Percentiles rank a stretch among this genome's conserved stretches.
These are phyloP conservation scores for Sporisorium sorghi DNA, from an alignment of 1,284 basidiomycete species.

Conservation along the genomic window DNA sequence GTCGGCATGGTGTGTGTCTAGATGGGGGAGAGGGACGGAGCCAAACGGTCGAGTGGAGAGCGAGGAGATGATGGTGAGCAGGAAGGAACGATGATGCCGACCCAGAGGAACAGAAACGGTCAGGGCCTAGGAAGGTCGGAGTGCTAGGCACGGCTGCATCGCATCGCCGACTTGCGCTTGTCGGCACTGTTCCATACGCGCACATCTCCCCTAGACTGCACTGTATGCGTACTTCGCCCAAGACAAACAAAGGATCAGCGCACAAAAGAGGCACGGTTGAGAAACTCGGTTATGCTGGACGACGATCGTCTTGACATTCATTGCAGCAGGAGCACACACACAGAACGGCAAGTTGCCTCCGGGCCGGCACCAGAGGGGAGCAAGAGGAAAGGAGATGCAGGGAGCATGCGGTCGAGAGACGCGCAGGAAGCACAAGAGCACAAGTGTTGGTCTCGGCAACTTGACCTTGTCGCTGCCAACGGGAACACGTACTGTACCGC, in stretches of 20 bases:
- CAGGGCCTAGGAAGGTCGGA: conserved; percentile 6
- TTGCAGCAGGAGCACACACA: neutral
- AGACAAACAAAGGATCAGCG: conserved; percentile 11
- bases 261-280: neutral
- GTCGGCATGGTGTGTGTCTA: conserved; percentile 8
- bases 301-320: conserved; percentile 27
- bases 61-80: conserved; percentile 11
- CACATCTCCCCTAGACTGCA: neutral
- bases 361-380: conserved; percentile 1
- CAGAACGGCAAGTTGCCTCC: conserved; percentile 1
- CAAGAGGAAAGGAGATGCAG: conserved; percentile 12
- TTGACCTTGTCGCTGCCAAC: conserved; percentile 10
- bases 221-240: neutral
- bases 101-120: neutral
- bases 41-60: conserved; percentile 4
- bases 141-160: neutral
- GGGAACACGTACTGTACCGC: neutral
- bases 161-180: neutral
- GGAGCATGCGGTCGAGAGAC: conserved; percentile 31
- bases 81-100: conserved; percentile 7
- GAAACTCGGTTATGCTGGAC: conserved; percentile 34
- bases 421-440: conserved; percentile 14
- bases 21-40: neutral
- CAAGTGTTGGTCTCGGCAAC: conserved; percentile 35
- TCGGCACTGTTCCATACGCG: neutral